Percentiles rank a stretch among this genome's conserved stretches.
Conservation (phyloP, 163 green algal species). For the Scenedesmus sp. region DNA sequence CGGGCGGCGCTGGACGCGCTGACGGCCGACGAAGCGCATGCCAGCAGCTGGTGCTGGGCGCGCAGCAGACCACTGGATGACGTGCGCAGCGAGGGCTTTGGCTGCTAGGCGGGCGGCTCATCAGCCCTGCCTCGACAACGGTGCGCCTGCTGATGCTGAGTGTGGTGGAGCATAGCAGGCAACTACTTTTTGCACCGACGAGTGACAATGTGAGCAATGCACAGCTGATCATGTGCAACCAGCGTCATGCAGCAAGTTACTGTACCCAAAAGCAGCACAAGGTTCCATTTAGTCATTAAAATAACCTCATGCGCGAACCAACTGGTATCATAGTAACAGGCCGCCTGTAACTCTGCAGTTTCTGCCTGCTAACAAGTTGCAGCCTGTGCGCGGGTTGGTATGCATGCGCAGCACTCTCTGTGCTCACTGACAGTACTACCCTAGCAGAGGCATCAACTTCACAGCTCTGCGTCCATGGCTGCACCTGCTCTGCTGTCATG, state of each 20-base stretch:
- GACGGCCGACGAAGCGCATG: conserved; percentile 34
- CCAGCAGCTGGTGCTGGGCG: conserved; percentile 27
- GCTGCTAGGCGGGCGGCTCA: not conserved
- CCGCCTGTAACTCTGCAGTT: no score
- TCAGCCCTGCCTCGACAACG: not conserved
- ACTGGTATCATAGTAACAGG: not conserved
- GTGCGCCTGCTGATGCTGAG: not conserved
- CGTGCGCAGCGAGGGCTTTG: not conserved
- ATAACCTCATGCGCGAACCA: not conserved
- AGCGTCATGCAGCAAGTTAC: no score
- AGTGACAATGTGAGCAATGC: not conserved
- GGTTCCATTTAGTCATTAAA: no score
- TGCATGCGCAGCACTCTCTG: not conserved
- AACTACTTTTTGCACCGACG: not conserved
- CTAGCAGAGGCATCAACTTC: not conserved
- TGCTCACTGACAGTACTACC: not conserved
- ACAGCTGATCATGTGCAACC: no score
- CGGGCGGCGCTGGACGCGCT: conserved; percentile 33
- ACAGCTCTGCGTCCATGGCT: not conserved
- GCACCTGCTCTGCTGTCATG: not conserved
- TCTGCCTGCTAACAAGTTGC: not conserved
- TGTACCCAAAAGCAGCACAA: no score
- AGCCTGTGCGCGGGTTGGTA: no score
- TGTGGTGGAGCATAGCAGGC: not conserved
- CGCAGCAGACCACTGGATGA: conserved; percentile 34